Percentiles rank a stretch among this genome's conserved stretches.
phyloP scores from a whole-genome alignment of 306 rosid genomes.

The Alnus rubra region DNA sequence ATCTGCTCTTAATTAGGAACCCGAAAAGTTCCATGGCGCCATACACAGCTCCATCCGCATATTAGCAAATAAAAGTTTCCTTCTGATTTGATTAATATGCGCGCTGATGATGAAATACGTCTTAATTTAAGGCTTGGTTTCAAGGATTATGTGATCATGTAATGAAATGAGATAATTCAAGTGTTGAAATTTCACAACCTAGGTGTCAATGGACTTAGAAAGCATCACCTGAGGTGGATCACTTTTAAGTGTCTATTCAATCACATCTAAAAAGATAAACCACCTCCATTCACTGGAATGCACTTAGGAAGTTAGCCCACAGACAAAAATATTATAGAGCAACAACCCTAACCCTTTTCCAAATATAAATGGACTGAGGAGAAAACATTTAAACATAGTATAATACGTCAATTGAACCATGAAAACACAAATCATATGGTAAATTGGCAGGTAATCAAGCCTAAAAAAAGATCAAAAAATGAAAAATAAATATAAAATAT shows the following conservation, averaged over 20 bases:
- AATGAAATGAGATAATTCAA: conserved; percentile 13
- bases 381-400: conserved; percentile 10
- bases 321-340: conserved; percentile 33
- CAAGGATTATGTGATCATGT: neutral
- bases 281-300: conserved; percentile 31
- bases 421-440: neutral
- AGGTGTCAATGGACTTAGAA: conserved; percentile 28
- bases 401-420: conserved; percentile 17
- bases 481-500: neutral
- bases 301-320: conserved; percentile 28
- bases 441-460: conserved; percentile 7
- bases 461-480: neutral
- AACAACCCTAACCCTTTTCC: conserved; percentile 43
- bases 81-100: neutral
- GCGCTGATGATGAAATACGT: too few relatives aligned
- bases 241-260: conserved; percentile 48
- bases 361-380: conserved; percentile 26
- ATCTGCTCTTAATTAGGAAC: neutral
- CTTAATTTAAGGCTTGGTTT: neutral
- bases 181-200: conserved; percentile 5
- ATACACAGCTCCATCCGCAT: too few relatives aligned
- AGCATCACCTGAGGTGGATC: conserved; percentile 36
- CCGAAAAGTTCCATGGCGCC: neutral
- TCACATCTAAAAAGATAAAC: conserved; percentile 49
- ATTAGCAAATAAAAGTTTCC: neutral